Evolutionary conservation across 352 stramenopile species (phyloP), one percentile per base, ranked within the genome.

Genomic region (Pythium rhizo-oryzae): DNA sequence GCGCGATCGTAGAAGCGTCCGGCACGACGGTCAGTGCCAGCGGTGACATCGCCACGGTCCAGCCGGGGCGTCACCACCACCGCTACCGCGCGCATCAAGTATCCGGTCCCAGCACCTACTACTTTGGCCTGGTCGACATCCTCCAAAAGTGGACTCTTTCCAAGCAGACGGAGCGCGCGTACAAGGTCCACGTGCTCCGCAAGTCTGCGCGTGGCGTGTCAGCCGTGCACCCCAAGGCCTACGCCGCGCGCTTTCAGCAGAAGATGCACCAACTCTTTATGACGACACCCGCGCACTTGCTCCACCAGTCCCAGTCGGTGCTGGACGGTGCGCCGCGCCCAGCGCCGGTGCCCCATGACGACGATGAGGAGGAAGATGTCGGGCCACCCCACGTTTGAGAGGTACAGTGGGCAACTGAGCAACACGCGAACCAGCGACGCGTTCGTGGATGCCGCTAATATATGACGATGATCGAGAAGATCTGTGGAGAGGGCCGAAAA

Each of bases 91-190:
- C 86, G 47, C 80, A 94, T 62, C 85, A 91, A 56, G 86, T 96
- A 3, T 93, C 88, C 1, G 90, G 89, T 0, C 89, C 91, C 19
- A 94, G 88, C 63, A 83, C 82, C 59, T 97, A 97, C 61, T 97
- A 96, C 82, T 87, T 97, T 54, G 91, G 91, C 0, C 71, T 97
- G 6, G 93, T 97, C 2, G 91, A 97, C 60, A 91, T 97, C 15
- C 70, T 97, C 49, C 91, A 97, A 75, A 77, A 89, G 62, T 97
- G 89, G 89, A 97, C 87, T 8, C 61, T 94, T 0, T 41, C 66
- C 0, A 97, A 97, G 63, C 82, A 90, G 44, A 57, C 76, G 6
- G 91, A 97, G 71, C 84, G 85, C 53, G 70, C 84, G 15, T 95
- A 95, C 70, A 97, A 97, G 53, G 84, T 95, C 25, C 76, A 85